phyloP scores from a whole-genome alignment of 208 protist genomes.

The Wallacemonas collosoma region DNA sequence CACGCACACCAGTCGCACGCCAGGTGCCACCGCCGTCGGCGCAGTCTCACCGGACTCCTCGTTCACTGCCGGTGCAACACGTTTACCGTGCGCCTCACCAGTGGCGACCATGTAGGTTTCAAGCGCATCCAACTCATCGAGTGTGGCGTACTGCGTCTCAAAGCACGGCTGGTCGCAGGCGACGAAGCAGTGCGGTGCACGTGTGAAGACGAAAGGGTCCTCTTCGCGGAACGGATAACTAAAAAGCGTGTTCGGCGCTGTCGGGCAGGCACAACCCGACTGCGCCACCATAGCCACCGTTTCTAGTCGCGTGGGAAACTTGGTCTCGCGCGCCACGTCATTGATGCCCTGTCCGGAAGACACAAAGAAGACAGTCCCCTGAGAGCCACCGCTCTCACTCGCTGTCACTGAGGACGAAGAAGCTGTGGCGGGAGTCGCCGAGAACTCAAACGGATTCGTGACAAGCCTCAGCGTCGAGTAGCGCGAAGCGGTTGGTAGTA shows the following conservation, averaged over 20 bases:
- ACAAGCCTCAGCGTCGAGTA: conserved; percentile 79
- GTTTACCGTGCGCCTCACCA: conserved; percentile 17
- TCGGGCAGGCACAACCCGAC: conserved; percentile 84
- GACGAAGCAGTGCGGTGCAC: conserved; percentile 82
- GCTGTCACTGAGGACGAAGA: neutral
- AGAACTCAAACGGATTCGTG: conserved; percentile 87
- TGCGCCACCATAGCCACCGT: conserved; percentile 75
- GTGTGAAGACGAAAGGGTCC: conserved; percentile 88
- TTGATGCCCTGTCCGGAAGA: conserved; percentile 89
- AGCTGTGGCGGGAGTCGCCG: neutral
- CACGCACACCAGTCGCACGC: conserved; percentile 77
- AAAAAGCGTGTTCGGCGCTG: conserved; percentile 91
- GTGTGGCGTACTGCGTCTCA: conserved; percentile 62
- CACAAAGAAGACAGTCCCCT: conserved; percentile 60
- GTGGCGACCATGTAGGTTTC: conserved; percentile 10
- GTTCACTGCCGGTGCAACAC: conserved; percentile 1
- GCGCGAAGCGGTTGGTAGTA: conserved; percentile 68
- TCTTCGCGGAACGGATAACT: conserved; percentile 88
- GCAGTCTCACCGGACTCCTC: conserved; percentile 24
- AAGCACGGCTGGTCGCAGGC: conserved; percentile 86
- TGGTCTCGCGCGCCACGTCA: conserved; percentile 79
- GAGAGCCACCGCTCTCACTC: neutral
- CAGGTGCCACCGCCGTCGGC: conserved; percentile 15
- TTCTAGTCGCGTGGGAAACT: conserved; percentile 53
- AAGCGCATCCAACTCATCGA: conserved; percentile 31